Evolutionary conservation across 768 basidiomycete species (phyloP).

Genomic region (Boletus eberwhitei): DNA sequence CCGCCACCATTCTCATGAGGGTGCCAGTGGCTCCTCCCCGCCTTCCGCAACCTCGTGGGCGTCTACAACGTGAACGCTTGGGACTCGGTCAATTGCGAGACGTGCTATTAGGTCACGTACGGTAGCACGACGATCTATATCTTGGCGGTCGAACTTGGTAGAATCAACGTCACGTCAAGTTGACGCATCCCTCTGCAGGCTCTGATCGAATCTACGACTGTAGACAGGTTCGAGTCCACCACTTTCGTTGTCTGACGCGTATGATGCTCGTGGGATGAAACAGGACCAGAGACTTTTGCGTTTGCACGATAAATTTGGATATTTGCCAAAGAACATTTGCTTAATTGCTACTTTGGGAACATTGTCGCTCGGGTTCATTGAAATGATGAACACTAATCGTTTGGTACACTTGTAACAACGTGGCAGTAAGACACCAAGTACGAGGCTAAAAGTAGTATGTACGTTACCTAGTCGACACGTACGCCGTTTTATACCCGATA

Average conservation of each 20-base stretch:
- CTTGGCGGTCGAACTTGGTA: constrained; percentile 35
- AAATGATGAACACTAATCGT: too few species aligned
- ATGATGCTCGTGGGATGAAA: not conserved
- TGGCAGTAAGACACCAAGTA: not conserved
- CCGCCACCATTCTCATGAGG: constrained; percentile 5
- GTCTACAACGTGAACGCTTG: too few species aligned
- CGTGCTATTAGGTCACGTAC: too few species aligned
- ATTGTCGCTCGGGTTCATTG: too few species aligned
- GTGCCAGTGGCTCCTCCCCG: not conserved
- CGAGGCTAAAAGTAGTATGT: too few species aligned
- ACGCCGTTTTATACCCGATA: constrained; percentile 41
- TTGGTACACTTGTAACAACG: not conserved
- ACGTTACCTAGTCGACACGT: too few species aligned
- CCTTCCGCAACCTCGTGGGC: too few species aligned
- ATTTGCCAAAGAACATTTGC: not conserved
- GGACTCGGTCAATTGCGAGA: too few species aligned
- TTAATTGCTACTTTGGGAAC: not conserved
- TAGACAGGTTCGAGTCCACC: not conserved
- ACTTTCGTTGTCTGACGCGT: too few species aligned
- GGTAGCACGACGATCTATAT: too few species aligned
- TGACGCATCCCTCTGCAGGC: constrained; percentile 45
- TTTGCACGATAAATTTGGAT: not conserved
- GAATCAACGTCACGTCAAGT: constrained; percentile 48
- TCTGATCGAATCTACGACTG: not conserved
- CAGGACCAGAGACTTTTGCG: too few species aligned